These are phyloP conservation scores for Mitragyna speciosa DNA, from an alignment of 257 asterid species.

Conservation along the genomic window DNA sequence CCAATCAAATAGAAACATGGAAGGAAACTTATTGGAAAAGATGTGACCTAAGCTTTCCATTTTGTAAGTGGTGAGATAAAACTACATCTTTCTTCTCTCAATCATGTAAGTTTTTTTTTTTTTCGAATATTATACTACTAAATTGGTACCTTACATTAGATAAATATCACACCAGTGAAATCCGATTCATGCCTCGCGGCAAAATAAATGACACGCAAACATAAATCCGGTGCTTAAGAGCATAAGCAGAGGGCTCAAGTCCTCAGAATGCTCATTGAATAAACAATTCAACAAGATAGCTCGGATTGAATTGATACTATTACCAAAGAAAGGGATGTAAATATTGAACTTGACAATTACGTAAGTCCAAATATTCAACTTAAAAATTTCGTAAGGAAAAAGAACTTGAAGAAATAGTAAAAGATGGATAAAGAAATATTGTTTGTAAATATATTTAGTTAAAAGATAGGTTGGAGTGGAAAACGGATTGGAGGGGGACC, in stretches of 20 bases:
- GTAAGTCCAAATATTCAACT: background rate
- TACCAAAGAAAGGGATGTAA: background rate
- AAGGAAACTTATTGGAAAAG: background rate
- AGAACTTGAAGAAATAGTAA: background rate
- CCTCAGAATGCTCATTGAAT: background rate
- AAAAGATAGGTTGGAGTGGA: slow-evolving; percentile 69
- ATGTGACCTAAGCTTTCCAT: background rate
- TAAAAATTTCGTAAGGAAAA: slow-evolving; percentile 1
- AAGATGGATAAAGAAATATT: background rate
- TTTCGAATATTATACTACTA: too few species aligned
- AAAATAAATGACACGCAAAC: background rate
- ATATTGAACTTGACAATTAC: too few species aligned
- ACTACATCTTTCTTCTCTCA: background rate
- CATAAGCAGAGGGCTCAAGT: background rate
- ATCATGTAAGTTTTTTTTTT: background rate
- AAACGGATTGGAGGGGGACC: slow-evolving; percentile 96
- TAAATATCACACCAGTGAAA: background rate
- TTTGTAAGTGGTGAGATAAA: background rate
- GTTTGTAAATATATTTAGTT: slow-evolving; percentile 16
- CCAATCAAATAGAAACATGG: background rate
- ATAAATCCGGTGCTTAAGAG: background rate
- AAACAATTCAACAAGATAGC: background rate
- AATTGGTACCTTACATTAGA: background rate
- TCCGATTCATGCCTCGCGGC: background rate
- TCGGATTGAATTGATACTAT: background rate